These are phyloP conservation scores for Diddensiella caesifluorescens DNA, from an alignment of 805 yeast species.

Conservation along the genomic window DNA sequence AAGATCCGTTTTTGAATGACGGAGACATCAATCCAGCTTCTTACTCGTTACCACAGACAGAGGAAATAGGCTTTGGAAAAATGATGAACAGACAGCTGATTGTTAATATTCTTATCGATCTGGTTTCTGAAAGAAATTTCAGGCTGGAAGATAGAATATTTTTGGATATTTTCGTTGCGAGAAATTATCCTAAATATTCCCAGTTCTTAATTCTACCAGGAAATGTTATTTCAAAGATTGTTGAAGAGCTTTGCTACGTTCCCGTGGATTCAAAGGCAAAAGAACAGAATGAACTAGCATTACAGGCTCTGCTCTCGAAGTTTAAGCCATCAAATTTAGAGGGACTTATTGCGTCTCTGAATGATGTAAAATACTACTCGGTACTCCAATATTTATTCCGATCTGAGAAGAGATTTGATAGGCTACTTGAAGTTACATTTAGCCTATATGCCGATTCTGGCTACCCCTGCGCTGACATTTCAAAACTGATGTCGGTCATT, in stretches of 20 bases:
- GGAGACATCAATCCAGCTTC: conserved; percentile 18
- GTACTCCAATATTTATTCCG: conserved; percentile 56
- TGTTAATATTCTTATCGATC: conserved; percentile 62
- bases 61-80: conserved; percentile 25
- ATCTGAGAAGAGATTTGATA: conserved; percentile 46
- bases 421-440: conserved; percentile 53
- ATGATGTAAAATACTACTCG: conserved; percentile 49
- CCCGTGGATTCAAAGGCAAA: conserved; percentile 27
- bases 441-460: conserved; percentile 6
- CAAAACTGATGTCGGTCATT: conserved; percentile 16
- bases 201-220: conserved; percentile 78
- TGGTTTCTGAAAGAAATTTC: conserved; percentile 40
- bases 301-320: conserved; percentile 63
- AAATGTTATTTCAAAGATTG: conserved; percentile 43
- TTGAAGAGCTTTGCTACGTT: conserved; percentile 45
- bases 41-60: not conserved
- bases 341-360: conserved; percentile 45
- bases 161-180: conserved; percentile 61
- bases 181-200: conserved; percentile 77
- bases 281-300: conserved; percentile 68
- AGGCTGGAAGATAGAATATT: conserved; percentile 27
- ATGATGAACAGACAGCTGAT: conserved; percentile 68
- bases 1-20: conserved; percentile 69
- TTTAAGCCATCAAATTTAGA: conserved; percentile 56
- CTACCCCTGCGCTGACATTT: conserved; percentile 3